Percentiles rank a stretch among this genome's conserved stretches.
Conservation (phyloP, 192 early-diverging fungal genomes). For the Coemansia sp. region DNA sequence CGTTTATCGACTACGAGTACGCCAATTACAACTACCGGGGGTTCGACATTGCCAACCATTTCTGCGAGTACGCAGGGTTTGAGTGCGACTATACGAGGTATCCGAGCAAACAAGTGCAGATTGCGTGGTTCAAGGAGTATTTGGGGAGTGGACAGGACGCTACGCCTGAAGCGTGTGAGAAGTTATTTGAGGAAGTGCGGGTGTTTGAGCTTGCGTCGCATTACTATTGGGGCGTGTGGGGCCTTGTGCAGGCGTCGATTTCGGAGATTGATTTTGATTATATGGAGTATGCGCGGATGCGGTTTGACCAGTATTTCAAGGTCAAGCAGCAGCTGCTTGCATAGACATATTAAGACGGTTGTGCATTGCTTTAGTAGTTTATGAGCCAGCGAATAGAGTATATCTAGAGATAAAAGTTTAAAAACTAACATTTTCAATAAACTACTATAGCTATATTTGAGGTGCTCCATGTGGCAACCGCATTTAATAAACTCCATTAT, state of each 20-base stretch:
- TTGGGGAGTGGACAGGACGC: constrained; percentile 55
- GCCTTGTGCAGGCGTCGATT: constrained; percentile 75
- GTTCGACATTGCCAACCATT: constrained; percentile 97
- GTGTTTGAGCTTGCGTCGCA: constrained; percentile 87
- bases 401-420: too few relatives aligned
- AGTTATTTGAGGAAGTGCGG: constrained; percentile 74
- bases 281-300: constrained; percentile 78
- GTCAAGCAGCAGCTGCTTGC: constrained; percentile 32
- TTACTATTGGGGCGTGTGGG: constrained; percentile 89
- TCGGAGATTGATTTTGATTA: constrained; percentile 98
- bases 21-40: constrained; percentile 78
- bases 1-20: constrained; percentile 96
- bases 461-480: too few relatives aligned
- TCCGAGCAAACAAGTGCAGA: constrained; percentile 69
- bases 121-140: constrained; percentile 76
- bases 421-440: too few relatives aligned
- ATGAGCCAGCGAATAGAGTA: too few relatives aligned
- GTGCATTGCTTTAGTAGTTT: too few relatives aligned
- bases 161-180: constrained; percentile 56
- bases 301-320: constrained; percentile 77
- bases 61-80: constrained; percentile 93
- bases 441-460: too few relatives aligned
- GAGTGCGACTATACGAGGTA: constrained; percentile 91
- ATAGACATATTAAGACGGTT: too few relatives aligned
- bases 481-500: too few relatives aligned